Base-by-base conservation (phyloP, 2,329 filamentous ascomycete genomes). In the Ilyonectria robusta region DNA sequence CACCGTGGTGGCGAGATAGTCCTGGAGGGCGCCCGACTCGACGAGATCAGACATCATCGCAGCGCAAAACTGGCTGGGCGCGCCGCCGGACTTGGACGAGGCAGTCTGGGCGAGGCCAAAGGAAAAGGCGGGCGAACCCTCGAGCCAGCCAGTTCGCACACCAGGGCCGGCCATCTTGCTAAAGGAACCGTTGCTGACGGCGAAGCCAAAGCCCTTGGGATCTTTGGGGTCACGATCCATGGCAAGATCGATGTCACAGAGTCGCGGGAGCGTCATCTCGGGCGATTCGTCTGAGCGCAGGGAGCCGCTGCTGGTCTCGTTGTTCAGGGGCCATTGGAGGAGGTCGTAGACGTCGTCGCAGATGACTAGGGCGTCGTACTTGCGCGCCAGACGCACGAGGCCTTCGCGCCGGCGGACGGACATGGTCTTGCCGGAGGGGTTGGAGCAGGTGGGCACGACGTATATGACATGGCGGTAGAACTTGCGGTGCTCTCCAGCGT, bases 261-360 rank as follows among this genome's bases (percentile, higher is more conserved):
- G 84, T 1, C 94, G 89, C 3, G 94, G 94, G 9, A 94, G 89
- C 13, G 91, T 88, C 50, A 92, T 76, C 59, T 74, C 62, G 42
- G 72, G 70, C 78, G 83, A 42, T 80, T 79, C 40, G 75, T 75
- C 57, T 50, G 81, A 76, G 1, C 83, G 74, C 2, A 59, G 72
- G 51, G 54, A 64, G 21, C 8, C 62, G 51, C 21, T 31, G 11
- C 19, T 48, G 5, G 67, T 57, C n/a, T 75, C 54, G 37, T 48
- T 66, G 17, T 66, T 65, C 47, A 70, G 65, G 29, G 89, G 87
- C 94, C 94, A 98, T 78, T 95, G 93, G 6, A 98, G 85, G 71
- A 95, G 92, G 79, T 98, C 95, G 78, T 99, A 99, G 10, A 98
- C 94, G 79, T 99, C 96, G 81, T 98, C 95, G 55, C 89, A 89